These are phyloP conservation scores for Ganoderma sp. DNA, from an alignment of 1,284 basidiomycete species.

Conservation along the genomic window DNA sequence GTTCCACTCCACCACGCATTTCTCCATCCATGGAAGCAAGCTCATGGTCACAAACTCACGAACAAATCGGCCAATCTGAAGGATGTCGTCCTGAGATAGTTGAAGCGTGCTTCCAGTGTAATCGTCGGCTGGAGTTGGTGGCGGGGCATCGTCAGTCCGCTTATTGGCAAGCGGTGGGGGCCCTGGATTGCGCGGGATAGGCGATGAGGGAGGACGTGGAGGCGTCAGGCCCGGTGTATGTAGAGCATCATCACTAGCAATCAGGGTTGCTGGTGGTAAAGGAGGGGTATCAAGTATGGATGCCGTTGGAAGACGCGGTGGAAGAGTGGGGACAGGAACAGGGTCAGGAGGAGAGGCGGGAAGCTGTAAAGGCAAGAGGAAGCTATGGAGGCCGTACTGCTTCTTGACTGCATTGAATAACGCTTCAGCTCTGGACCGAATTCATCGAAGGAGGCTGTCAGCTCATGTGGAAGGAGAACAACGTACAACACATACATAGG, in stretches of 20 bases:
- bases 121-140: conserved; percentile 23
- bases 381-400: conserved; percentile 77
- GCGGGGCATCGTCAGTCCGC: conserved; percentile 14
- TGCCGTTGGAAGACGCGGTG: conserved; percentile 69
- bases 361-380: conserved; percentile 66
- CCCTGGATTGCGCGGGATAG: conserved; percentile 32
- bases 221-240: conserved; percentile 23
- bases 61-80: conserved; percentile 81
- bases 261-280: conserved; percentile 20
- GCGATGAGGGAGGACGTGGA: conserved; percentile 30
- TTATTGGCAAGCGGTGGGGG: conserved; percentile 29
- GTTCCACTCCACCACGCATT: conserved; percentile 92
- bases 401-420: conserved; percentile 84
- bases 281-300: conserved; percentile 40
- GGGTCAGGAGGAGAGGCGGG: conserved; percentile 63
- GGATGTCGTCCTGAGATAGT: conserved; percentile 80
- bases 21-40: conserved; percentile 96
- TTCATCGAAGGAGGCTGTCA: not conserved
- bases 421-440: conserved; percentile 62
- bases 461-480: not conserved
- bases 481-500: conserved; percentile 68
- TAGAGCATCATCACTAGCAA: not conserved
- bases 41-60: conserved; percentile 93
- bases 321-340: conserved; percentile 65
- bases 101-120: conserved; percentile 28